Base-by-base conservation (phyloP, 2,329 filamentous ascomycete species). In the Fusarium foetens region DNA sequence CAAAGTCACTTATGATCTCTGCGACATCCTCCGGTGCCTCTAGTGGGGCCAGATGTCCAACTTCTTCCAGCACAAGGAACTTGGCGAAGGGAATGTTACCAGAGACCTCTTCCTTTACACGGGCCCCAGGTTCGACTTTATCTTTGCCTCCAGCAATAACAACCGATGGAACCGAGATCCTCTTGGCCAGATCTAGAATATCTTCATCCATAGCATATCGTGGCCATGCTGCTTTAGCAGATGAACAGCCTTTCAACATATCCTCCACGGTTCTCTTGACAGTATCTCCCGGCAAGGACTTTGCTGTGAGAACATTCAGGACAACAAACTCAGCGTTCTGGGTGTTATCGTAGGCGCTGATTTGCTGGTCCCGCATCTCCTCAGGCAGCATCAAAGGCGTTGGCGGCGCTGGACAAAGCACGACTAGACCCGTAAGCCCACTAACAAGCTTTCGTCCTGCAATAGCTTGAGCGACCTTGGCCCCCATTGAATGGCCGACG, bases 371-470 rank as follows among this genome's bases (percentile, higher is more conserved):
- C 0, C 25, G 31, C 31, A 58, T 49, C 2, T 38, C 23, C 0
- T 38, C 3, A 0, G 19, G 16, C 1, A 58, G 4, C 1, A 16
- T 12, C 2, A 58, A 4, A 1, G 54, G 54, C 3, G 54, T 49
- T 7, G 54, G 54, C 0, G 41, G 54, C 5, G 41, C 54, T 3
- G 54, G 54, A 2, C 54, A 48, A 0, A 58, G 41, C 7, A 58
- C 23, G 17, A 48, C 4, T 13, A 58, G 3, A 16, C 54, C 41
- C 0, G 11, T 0, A 2, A 58, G 54, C 3, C 54, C 23, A 2
- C 0, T 2, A 4, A 19, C 10, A 10, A 0, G 4, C 1, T 19
- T 46, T 4, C 54, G 31, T 4, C 54, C 54, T 3, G 41, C 54
- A 11, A 58, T 8, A 9, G 53, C 53, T 48, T 58, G 54, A 19